Conservation (phyloP, 2,329 filamentous ascomycete genomes). For the Calonectria fujianensis region DNA sequence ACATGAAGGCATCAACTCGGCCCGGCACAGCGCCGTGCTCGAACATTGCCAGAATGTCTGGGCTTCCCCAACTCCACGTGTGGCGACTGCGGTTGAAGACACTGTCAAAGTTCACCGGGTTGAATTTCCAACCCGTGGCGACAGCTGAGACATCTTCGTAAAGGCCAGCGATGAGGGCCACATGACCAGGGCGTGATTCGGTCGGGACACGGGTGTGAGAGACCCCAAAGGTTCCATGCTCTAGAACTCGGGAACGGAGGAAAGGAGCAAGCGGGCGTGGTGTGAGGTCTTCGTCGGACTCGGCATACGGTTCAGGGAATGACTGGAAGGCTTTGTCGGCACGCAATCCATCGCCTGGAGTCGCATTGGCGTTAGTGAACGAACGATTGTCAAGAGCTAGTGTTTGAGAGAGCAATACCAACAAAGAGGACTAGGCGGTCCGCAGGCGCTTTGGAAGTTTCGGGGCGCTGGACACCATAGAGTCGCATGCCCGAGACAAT, state of each 20-base stretch:
- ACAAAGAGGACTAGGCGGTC: conserved; percentile 95
- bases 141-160: conserved; percentile 99
- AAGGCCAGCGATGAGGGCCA: conserved; percentile 95
- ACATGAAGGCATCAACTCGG: conserved; percentile 89
- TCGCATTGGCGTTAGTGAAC: conserved; percentile 37
- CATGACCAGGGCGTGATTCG: conserved; percentile 96
- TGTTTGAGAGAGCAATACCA: conserved; percentile 70
- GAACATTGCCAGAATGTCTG: conserved; percentile 98
- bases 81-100: conserved; percentile 98
- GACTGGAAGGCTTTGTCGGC: conserved; percentile 98
- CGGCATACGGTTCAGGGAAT: conserved; percentile 88
- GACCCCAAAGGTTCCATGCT: conserved; percentile 95
- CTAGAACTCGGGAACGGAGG: conserved; percentile 89
- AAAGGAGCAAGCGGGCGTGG: conserved; percentile 92
- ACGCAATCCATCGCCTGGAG: conserved; percentile 88
- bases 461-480: conserved; percentile 80
- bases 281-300: conserved; percentile 77
- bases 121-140: conserved; percentile 98
- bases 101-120: conserved; percentile 98
- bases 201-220: conserved; percentile 98
- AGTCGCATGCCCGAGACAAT: conserved; percentile 96
- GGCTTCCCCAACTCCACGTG: conserved; percentile 99
- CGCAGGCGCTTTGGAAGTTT: conserved; percentile 81
- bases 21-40: conserved; percentile 92
- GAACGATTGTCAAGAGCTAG: conserved; percentile 3